Percentiles rank a stretch among this genome's conserved stretches.
phyloP scores from a whole-genome alignment of 2,329 filamentous ascomycete genomes.

The Cyanodermella asteris region DNA sequence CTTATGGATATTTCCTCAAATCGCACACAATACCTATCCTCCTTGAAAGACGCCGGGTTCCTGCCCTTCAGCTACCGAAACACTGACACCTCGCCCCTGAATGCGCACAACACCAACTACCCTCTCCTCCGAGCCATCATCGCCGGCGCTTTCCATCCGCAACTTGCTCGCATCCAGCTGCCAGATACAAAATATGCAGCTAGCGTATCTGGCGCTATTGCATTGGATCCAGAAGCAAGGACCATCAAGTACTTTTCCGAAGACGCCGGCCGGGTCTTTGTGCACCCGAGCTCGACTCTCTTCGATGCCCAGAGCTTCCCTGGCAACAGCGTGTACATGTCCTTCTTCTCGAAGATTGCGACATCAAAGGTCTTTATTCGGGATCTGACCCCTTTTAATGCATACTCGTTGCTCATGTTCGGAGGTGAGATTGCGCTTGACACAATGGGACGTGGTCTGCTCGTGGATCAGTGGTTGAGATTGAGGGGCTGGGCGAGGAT shows the following conservation, averaged over 20 bases:
- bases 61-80: conserved; percentile 34
- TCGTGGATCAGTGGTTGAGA: conserved; percentile 79
- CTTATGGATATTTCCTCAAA: conserved; percentile 78
- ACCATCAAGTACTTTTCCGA: conserved; percentile 86
- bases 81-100: conserved; percentile 19
- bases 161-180: conserved; percentile 78
- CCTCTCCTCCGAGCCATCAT: conserved; percentile 46
- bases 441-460: conserved; percentile 61
- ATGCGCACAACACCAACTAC: conserved; percentile 13
- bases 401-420: conserved; percentile 73
- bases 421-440: conserved; percentile 68
- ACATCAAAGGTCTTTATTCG: conserved; percentile 83
- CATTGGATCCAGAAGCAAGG: conserved; percentile 75
- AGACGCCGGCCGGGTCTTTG: conserved; percentile 70
- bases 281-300: conserved; percentile 72
- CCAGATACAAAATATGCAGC: conserved; percentile 89
- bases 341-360: conserved; percentile 79
- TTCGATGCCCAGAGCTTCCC: conserved; percentile 67
- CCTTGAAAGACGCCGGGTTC: conserved; percentile 71
- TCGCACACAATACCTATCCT: conserved; percentile 61
- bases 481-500: conserved; percentile 86
- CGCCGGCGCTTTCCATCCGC: conserved; percentile 56
- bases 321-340: conserved; percentile 53
- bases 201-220: conserved; percentile 71
- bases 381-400: conserved; percentile 82